Conservation (phyloP, 257 asterid species). For the Gardenia jasminoides region DNA sequence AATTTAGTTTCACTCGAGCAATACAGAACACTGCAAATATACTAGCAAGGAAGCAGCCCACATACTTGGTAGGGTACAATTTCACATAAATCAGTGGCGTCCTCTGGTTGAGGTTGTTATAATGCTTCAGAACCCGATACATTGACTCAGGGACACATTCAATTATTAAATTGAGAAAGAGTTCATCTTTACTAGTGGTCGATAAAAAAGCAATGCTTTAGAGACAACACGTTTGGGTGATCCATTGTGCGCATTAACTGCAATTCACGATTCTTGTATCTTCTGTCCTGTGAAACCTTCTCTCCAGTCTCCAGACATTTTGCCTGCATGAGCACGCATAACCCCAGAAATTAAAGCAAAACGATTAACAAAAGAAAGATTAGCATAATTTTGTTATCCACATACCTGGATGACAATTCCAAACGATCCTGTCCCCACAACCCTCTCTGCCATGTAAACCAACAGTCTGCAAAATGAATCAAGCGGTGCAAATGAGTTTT, state of each 20-base stretch:
- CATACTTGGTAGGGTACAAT: conserved; percentile 87
- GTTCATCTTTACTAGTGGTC: conserved; percentile 77
- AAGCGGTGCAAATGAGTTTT: background rate
- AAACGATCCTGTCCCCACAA: conserved; percentile 58
- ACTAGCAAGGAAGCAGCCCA: background rate
- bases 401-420: conserved; percentile 45
- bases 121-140: conserved; percentile 73
- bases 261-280: conserved; percentile 93
- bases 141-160: conserved; percentile 89
- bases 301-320: conserved; percentile 96
- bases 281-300: conserved; percentile 91
- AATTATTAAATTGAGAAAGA: conserved; percentile 90
- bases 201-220: conserved; percentile 93
- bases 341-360: background rate
- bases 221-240: conserved; percentile 86
- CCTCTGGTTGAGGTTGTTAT: conserved; percentile 67
- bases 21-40: background rate
- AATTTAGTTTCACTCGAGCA: background rate
- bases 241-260: conserved; percentile 94
- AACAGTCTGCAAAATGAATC: conserved; percentile 40
- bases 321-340: conserved; percentile 48
- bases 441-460: conserved; percentile 66
- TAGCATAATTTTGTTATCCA: background rate
- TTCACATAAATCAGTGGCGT: conserved; percentile 93
- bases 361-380: background rate